phyloP scores from a whole-genome alignment of 441 rosid species.

The Kokia cookei region DNA sequence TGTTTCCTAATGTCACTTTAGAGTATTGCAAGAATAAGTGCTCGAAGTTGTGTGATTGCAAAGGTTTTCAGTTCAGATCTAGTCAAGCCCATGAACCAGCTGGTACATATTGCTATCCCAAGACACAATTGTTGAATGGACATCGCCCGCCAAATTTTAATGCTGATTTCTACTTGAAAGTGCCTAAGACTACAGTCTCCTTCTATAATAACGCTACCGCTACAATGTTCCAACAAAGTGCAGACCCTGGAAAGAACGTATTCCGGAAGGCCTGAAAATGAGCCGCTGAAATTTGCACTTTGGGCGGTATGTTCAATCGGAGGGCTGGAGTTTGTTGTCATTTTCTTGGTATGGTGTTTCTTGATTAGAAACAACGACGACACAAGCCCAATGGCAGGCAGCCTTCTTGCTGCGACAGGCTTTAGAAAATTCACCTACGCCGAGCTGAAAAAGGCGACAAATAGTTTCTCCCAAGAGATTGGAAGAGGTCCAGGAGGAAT shows the following conservation, averaged over 20 bases:
- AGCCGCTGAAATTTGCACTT: background rate
- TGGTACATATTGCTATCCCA: slow-evolving; percentile 15
- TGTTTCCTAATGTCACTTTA: background rate
- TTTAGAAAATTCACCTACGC: slow-evolving; percentile 11
- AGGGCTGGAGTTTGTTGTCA: slow-evolving; percentile 11
- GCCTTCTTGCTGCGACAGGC: background rate
- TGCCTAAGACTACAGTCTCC: slow-evolving; percentile 7
- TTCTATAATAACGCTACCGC: background rate
- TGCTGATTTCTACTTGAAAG: slow-evolving; percentile 18
- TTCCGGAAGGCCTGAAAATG: background rate
- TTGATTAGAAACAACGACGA: background rate
- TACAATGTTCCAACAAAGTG: background rate
- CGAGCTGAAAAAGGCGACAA: slow-evolving; percentile 10
- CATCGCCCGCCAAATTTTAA: background rate
- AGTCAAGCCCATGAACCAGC: background rate
- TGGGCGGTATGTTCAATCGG: slow-evolving; percentile 1
- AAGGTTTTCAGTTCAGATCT: slow-evolving; percentile 14
- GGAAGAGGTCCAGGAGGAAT: slow-evolving; percentile 27
- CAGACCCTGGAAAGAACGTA: slow-evolving; percentile 9
- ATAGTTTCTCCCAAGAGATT: slow-evolving; percentile 16
- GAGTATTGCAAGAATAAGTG: background rate
- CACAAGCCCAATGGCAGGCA: background rate
- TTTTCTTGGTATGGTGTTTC: slow-evolving; percentile 13
- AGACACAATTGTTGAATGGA: slow-evolving; percentile 19
- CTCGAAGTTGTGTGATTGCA: slow-evolving; percentile 4